A percentile compares a stretch with the other conserved stretches of the same genome.
These are phyloP conservation scores for Rhizopogon parksii DNA, from an alignment of 1,284 basidiomycete genomes.

Conservation along the genomic window DNA sequence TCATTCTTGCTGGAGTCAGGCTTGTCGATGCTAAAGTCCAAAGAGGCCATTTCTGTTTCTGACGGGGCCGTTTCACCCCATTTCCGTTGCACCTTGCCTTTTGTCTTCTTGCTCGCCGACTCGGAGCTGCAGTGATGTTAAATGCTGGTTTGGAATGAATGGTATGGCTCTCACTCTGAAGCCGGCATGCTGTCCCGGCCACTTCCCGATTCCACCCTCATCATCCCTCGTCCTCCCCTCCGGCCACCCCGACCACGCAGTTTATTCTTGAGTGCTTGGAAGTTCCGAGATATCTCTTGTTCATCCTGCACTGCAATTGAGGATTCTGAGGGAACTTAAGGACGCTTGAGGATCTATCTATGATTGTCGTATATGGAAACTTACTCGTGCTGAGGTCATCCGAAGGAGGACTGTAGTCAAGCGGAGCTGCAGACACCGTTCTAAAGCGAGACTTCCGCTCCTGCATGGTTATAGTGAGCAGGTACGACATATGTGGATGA, in stretches of 20 bases:
- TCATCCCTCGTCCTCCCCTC: conserved; percentile 45
- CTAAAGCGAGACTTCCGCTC: conserved; percentile 62
- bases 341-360: conserved; percentile 4
- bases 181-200: conserved; percentile 55
- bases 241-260: conserved; percentile 63
- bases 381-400: conserved; percentile 55
- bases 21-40: conserved; percentile 76
- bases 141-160: conserved; percentile 11
- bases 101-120: conserved; percentile 51
- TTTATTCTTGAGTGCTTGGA: conserved; percentile 83
- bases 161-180: conserved; percentile 63
- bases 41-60: conserved; percentile 80
- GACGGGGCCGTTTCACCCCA: conserved; percentile 82
- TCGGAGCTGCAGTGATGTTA: conserved; percentile 46
- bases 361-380: conserved; percentile 6
- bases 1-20: conserved; percentile 26
- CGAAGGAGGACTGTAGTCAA: conserved; percentile 43
- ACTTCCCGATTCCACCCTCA: conserved; percentile 45
- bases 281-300: conserved; percentile 87
- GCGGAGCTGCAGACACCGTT: conserved; percentile 32
- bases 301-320: conserved; percentile 64
- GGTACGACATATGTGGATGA: neutral
- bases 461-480: conserved; percentile 29
- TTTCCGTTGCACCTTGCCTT: conserved; percentile 78
- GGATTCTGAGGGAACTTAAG: conserved; percentile 51